phyloP scores from a whole-genome alignment of 768 basidiomycete species.

The Lentinula lateritia region DNA sequence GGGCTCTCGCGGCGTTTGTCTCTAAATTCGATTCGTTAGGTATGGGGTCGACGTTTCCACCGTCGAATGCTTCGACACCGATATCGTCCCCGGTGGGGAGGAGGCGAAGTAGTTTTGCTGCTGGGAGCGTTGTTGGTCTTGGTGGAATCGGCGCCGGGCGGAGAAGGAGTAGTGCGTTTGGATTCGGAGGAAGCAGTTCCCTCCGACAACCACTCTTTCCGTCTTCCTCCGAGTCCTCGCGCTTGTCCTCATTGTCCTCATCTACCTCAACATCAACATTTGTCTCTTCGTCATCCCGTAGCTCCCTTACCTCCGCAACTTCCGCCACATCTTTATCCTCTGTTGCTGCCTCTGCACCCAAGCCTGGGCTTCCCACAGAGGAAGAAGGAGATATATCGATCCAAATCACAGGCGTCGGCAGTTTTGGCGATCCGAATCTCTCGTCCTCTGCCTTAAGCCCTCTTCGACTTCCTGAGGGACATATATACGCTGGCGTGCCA shows the following conservation, averaged over 20 bases:
- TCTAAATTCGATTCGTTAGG: conserved; percentile 76
- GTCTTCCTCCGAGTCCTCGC: neutral
- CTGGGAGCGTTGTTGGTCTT: neutral
- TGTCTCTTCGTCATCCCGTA: neutral
- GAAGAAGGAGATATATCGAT: conserved; percentile 17
- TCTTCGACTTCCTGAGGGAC: conserved; percentile 1
- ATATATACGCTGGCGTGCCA: conserved; percentile 6
- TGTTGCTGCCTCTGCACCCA: conserved; percentile 31
- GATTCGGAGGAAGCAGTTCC: neutral
- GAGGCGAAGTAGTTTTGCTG: neutral
- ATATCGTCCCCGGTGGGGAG: conserved; percentile 33
- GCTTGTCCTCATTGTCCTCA: neutral
- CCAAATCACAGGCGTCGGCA: neutral
- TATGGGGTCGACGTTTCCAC: conserved; percentile 29
- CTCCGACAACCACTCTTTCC: conserved; percentile 1
- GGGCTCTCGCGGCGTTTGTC: conserved; percentile 76
- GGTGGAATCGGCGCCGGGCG: neutral
- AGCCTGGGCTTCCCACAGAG: conserved; percentile 9
- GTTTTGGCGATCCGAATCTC: neutral
- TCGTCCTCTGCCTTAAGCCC: conserved; percentile 25
- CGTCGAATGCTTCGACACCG: conserved; percentile 38
- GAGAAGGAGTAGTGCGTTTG: conserved; percentile 1
- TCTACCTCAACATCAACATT: neutral
- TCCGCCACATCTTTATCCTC: neutral
- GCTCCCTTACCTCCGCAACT: neutral